Evolutionary conservation across 805 yeast genomes (phyloP).

Genomic region (Wickerhamomyces bisporus): DNA sequence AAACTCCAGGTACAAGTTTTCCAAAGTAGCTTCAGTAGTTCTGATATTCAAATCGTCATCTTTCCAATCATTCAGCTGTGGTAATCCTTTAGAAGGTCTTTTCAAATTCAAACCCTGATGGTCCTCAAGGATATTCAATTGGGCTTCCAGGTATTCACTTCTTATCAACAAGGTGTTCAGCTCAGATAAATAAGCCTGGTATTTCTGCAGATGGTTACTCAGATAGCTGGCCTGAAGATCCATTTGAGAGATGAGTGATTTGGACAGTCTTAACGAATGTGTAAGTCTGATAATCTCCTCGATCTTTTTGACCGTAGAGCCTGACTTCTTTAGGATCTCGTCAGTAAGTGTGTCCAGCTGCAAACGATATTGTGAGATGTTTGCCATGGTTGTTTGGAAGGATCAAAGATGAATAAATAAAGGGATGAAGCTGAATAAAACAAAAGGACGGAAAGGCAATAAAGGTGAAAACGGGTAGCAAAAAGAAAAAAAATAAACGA

Average conservation of each 20-base stretch:
- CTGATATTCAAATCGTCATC: conserved; percentile 38
- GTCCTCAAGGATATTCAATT: conserved; percentile 22
- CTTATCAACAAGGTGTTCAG: conserved; percentile 24
- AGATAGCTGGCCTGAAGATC: conserved; percentile 20
- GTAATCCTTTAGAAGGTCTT: conserved; percentile 11
- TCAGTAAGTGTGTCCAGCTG: conserved; percentile 19
- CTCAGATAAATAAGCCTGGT: conserved; percentile 23
- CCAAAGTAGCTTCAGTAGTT: conserved; percentile 41
- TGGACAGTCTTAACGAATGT: conserved; percentile 16
- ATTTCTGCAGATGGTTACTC: conserved; percentile 21
- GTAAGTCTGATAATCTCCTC: conserved; percentile 21
- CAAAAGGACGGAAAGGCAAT: too few relatives aligned
- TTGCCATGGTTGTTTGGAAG: neutral
- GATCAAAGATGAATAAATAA: too few relatives aligned
- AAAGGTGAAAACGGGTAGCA: too few relatives aligned
- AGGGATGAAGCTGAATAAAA: neutral
- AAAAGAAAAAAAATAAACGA: neutral
- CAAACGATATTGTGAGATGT: conserved; percentile 4
- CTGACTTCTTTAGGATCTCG: conserved; percentile 17
- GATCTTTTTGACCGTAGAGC: conserved; percentile 14
- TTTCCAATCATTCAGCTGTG: conserved; percentile 18
- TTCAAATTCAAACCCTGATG: conserved; percentile 13
- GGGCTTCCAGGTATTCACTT: conserved; percentile 27
- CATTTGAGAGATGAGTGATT: conserved; percentile 12
- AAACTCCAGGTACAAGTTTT: conserved; percentile 37